These are phyloP conservation scores for Verticillium albo-atrum DNA, from an alignment of 2,329 filamentous ascomycete genomes.

Conservation along the genomic window DNA sequence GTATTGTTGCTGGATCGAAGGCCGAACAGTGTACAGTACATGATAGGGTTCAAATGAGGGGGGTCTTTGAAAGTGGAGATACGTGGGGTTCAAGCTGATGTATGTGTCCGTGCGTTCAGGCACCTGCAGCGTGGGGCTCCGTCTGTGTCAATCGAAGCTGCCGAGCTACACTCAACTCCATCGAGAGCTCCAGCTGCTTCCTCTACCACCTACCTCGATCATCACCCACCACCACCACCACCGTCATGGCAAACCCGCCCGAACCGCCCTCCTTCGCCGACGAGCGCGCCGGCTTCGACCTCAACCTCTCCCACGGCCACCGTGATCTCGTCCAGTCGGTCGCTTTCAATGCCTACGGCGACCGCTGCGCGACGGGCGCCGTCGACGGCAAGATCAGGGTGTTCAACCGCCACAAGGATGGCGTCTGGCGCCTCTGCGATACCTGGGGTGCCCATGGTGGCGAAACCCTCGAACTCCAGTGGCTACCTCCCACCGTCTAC, in stretches of 20 bases:
- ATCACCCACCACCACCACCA: not conserved
- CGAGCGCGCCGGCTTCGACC: slow-evolving; percentile 46
- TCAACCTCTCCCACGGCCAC: slow-evolving; percentile 69
- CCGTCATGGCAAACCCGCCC: not conserved
- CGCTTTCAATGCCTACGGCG: slow-evolving; percentile 89
- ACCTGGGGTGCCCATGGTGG: slow-evolving; percentile 88
- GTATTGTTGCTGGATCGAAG: too few species aligned
- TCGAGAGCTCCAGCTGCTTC: not conserved
- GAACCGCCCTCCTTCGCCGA: slow-evolving; percentile 31
- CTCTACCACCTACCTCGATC: not conserved
- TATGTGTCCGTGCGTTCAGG: not conserved
- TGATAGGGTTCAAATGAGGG: not conserved
- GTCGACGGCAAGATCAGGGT: slow-evolving; percentile 91
- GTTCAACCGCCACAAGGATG: slow-evolving; percentile 78
- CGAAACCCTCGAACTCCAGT: slow-evolving; percentile 90
- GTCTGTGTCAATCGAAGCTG: not conserved
- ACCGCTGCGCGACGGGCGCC: slow-evolving; percentile 84
- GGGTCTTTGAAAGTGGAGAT: not conserved
- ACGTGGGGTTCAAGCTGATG: not conserved
- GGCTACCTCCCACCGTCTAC: slow-evolving; percentile 87
- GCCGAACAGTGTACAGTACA: too few species aligned
- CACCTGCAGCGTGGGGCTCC: not conserved
- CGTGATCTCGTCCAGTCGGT: slow-evolving; percentile 78
- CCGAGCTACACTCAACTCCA: not conserved
- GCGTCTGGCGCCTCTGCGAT: slow-evolving; percentile 75